A percentile compares a stretch with the other conserved stretches of the same genome.
phyloP scores from a whole-genome alignment of 768 basidiomycete genomes.

The Rhizopogon vulgaris region DNA sequence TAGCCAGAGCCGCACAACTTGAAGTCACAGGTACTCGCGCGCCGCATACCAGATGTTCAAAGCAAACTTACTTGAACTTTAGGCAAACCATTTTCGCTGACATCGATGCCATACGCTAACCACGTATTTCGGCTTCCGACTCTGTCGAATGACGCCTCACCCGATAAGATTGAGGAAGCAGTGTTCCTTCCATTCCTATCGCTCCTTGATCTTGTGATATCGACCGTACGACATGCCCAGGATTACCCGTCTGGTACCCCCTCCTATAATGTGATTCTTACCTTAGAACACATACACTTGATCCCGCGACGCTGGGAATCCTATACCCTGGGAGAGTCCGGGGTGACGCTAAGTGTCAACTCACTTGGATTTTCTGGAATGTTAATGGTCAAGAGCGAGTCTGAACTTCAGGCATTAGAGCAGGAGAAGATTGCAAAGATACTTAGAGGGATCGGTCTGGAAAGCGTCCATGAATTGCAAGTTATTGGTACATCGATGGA shows the following conservation, averaged over 20 bases:
- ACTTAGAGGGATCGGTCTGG: constrained; percentile 54
- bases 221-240: constrained; percentile 62
- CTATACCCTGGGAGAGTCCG: constrained; percentile 46
- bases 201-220: constrained; percentile 72
- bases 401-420: constrained; percentile 66
- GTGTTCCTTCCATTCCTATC: constrained; percentile 61
- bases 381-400: constrained; percentile 79
- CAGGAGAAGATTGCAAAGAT: constrained; percentile 58
- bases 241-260: constrained; percentile 57
- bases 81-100: constrained; percentile 73
- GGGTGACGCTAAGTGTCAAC: constrained; percentile 68
- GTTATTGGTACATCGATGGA: constrained; percentile 42
- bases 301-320: constrained; percentile 70
- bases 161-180: constrained; percentile 41
- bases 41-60: constrained; percentile 5
- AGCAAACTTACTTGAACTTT: constrained; percentile 7
- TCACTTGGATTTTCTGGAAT: constrained; percentile 87
- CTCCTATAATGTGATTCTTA: constrained; percentile 81
- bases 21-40: constrained; percentile 47
- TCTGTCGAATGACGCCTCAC: constrained; percentile 14
- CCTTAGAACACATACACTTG: constrained; percentile 77
- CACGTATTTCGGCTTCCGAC: constrained; percentile 52
- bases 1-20: constrained; percentile 52
- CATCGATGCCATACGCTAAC: constrained; percentile 71
- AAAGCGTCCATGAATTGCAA: constrained; percentile 64